Base-by-base conservation (phyloP, 495 filamentous ascomycete genomes). In the Aspergillus campestris region DNA sequence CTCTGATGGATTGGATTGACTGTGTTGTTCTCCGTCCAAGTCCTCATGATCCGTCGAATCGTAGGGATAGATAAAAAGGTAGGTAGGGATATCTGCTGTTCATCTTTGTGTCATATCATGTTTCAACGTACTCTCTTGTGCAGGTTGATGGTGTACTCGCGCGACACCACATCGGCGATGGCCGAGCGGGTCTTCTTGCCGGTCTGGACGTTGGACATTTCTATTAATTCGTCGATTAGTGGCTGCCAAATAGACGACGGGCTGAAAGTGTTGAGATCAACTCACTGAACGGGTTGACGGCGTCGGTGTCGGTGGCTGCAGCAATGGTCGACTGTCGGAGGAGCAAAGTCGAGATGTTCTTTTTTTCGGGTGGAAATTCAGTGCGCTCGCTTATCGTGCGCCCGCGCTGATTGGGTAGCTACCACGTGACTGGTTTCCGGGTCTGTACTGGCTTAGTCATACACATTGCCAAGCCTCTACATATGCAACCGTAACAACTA, bases 81-180 rank as follows among this genome's bases (percentile, higher is more conserved):
- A 33, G 28, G 33, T 36, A 34, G 31, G 29, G 37, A 39, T 39
- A 15, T 24, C 18, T 24, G 18, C 18, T 24, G 18, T 24, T 24
- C 4, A 24, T 24, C 18, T 24, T 24, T 24, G 1, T 41, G 8
- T 31, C 24, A 33, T 31, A 33, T 31, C 36, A 51, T 42, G n/a
- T 52, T 60, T 70, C 62, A 70, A 87, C 87, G 70, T 94, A 97
- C 92, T 71, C 90, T 83, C 83, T 94, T 97, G 85, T 99, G 92
- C 53, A 99, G 74, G 81, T 99, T 91, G 79, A 99, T 99, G 69
- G 92, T 99, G 82, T 97, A 99, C 79, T 99, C 94, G 79, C 92
- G 89, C 48, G 92, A 82, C 64, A 99, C 92, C 61, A 97, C 94
- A 73, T 97, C 90, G 64, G 86, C 84, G 69, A 97, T 94, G 73